Conservation (phyloP, 2,329 filamentous ascomycete species). For the Aplosporella prunicola region DNA sequence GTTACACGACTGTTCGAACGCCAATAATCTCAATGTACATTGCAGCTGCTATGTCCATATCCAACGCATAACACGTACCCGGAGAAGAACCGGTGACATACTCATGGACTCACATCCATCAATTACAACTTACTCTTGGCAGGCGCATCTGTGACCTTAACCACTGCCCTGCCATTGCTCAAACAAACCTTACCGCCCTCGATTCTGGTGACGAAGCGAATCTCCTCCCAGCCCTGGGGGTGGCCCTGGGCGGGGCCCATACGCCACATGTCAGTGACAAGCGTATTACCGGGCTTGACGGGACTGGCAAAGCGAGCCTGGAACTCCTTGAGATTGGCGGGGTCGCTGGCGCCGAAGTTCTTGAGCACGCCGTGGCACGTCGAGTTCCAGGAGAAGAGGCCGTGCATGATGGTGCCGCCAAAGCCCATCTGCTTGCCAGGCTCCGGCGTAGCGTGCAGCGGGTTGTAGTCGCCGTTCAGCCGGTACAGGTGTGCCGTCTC, state of each 20-base stretch:
- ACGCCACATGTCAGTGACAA: slow-evolving; percentile 73
- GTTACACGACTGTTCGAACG: too few relatives aligned
- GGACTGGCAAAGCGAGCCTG: slow-evolving; percentile 81
- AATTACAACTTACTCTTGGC: slow-evolving; percentile 30
- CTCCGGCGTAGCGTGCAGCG: slow-evolving; percentile 77
- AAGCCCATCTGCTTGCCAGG: slow-evolving; percentile 86
- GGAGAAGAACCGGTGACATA: too few relatives aligned
- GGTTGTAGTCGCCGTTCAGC: slow-evolving; percentile 91
- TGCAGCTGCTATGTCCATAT: too few relatives aligned
- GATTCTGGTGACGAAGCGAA: slow-evolving; percentile 70
- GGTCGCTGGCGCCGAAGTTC: slow-evolving; percentile 64
- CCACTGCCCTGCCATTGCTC: slow-evolving; percentile 74
- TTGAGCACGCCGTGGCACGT: slow-evolving; percentile 65
- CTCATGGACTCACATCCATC: background rate
- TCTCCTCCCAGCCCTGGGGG: slow-evolving; percentile 61
- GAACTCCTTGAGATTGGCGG: slow-evolving; percentile 76
- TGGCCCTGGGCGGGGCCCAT: slow-evolving; percentile 55
- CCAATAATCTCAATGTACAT: too few relatives aligned
- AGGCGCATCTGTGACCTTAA: slow-evolving; percentile 47
- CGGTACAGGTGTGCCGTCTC: slow-evolving; percentile 50
- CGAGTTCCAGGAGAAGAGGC: slow-evolving; percentile 79
- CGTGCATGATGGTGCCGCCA: slow-evolving; percentile 80
- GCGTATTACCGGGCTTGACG: slow-evolving; percentile 72
- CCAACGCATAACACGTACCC: too few relatives aligned
- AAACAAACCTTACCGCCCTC: slow-evolving; percentile 75